These are phyloP conservation scores for Botrytis aclada DNA, from an alignment of 2,329 filamentous ascomycete species.

Conservation along the genomic window DNA sequence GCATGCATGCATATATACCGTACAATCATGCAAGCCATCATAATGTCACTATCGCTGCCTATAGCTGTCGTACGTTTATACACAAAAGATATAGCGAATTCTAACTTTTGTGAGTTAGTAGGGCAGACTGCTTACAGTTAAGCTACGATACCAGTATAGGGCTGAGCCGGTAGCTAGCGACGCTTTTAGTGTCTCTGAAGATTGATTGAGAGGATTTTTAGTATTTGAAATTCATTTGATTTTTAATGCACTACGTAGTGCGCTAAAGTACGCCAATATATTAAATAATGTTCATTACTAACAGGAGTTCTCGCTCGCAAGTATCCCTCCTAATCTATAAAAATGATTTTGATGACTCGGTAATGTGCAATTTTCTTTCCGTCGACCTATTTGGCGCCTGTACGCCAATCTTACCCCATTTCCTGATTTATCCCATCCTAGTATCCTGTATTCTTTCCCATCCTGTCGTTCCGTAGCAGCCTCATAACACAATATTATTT, in stretches of 20 bases:
- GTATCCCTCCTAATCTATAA: background rate
- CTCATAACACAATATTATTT: background rate
- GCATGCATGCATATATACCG: background rate
- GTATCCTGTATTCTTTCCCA: background rate
- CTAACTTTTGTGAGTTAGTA: rapidly evolving
- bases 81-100: background rate
- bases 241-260: background rate
- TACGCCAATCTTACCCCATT: background rate
- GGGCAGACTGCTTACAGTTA: background rate
- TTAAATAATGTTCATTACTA: background rate
- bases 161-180: background rate
- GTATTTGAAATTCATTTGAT: background rate
- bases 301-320: background rate
- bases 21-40: background rate
- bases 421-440: background rate
- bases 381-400: background rate
- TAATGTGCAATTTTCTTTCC: background rate
- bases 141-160: background rate
- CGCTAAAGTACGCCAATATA: background rate
- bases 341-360: background rate
- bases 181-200: background rate
- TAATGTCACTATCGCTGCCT: background rate
- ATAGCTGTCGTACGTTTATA: background rate
- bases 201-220: background rate
- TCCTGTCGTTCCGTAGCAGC: background rate